Percentiles rank a stretch among this genome's conserved stretches.
Evolutionary conservation across 2,329 filamentous ascomycete species (phyloP).

Genomic region (Orbilia ellipsospora): DNA sequence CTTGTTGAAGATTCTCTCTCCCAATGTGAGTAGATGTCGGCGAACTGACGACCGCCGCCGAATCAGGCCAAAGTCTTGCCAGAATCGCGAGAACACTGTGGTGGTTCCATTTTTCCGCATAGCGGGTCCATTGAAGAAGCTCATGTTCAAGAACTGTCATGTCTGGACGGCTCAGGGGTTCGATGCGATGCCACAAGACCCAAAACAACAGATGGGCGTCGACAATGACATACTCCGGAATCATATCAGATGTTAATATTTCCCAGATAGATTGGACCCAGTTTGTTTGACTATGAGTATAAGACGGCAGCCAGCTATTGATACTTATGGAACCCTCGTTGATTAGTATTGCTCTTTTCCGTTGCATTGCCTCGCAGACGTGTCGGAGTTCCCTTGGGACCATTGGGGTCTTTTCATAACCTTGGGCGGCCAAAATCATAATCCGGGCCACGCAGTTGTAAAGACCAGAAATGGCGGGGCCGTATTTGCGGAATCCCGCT

Average conservation of each 20-base stretch:
- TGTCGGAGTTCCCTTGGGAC: slow-evolving; percentile 45
- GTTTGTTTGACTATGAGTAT: slow-evolving; percentile 49
- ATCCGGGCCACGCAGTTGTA: slow-evolving; percentile 49
- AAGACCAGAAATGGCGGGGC: slow-evolving; percentile 43
- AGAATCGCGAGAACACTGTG: slow-evolving; percentile 39
- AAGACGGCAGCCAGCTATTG: slow-evolving; percentile 44
- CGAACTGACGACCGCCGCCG: slow-evolving; percentile 30
- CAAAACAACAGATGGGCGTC: slow-evolving; percentile 48
- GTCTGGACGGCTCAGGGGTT: slow-evolving; percentile 43
- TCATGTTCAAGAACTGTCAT: slow-evolving; percentile 32
- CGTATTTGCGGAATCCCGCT: slow-evolving; percentile 51
- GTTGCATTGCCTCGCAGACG: slow-evolving; percentile 43
- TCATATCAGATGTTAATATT: slow-evolving; percentile 42
- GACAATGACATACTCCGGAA: slow-evolving; percentile 50
- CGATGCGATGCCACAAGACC: slow-evolving; percentile 45
- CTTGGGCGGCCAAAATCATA: slow-evolving; percentile 37
- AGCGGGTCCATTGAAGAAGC: slow-evolving; percentile 40
- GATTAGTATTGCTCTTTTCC: slow-evolving; percentile 34
- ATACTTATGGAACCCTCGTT: slow-evolving; percentile 34
- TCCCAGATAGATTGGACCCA: slow-evolving; percentile 54
- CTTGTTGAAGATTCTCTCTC: slow-evolving; percentile 45
- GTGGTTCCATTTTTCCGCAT: slow-evolving; percentile 50
- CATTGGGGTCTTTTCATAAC: slow-evolving; percentile 48
- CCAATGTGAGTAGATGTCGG: slow-evolving; percentile 36
- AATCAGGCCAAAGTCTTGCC: slow-evolving; percentile 45